These are phyloP conservation scores for Tolypocladium tundrense DNA, from an alignment of 2,329 filamentous ascomycete species.

Conservation along the genomic window DNA sequence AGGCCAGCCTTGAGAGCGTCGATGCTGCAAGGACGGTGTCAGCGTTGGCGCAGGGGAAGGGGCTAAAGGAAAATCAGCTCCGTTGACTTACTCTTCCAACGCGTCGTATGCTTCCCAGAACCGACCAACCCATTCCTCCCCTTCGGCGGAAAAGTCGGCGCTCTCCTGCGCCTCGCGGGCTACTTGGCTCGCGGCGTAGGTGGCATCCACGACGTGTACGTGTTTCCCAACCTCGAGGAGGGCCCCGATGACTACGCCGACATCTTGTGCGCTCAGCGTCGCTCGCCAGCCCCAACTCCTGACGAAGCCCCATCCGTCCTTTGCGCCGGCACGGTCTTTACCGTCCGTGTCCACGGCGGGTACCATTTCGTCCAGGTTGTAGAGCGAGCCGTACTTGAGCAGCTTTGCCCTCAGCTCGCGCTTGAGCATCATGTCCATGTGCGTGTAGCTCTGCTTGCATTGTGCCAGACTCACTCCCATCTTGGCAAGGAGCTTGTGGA, in stretches of 20 bases:
- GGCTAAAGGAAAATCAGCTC: not conserved
- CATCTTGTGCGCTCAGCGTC: conserved; percentile 84
- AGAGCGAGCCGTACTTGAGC: conserved; percentile 83
- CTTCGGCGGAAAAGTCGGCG: conserved; percentile 39
- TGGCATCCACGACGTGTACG: conserved; percentile 22
- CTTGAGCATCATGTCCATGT: conserved; percentile 98
- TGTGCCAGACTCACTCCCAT: conserved; percentile 94
- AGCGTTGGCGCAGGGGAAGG: not conserved
- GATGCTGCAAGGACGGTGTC: conserved; percentile 39
- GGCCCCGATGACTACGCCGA: conserved; percentile 84
- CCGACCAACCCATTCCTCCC: conserved; percentile 54
- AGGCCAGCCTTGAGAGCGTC: conserved; percentile 67
- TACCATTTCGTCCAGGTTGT: conserved; percentile 88
- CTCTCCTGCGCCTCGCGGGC: conserved; percentile 34
- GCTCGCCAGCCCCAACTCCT: conserved; percentile 97
- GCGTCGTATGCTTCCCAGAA: conserved; percentile 68
- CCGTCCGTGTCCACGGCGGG: conserved; percentile 65
- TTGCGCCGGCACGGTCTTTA: conserved; percentile 58
- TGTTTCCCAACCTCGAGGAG: conserved; percentile 81
- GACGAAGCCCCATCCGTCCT: conserved; percentile 95
- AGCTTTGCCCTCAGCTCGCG: conserved; percentile 75
- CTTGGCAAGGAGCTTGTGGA: conserved; percentile 92
- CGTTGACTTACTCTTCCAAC: conserved; percentile 49
- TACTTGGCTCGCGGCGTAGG: conserved; percentile 18
- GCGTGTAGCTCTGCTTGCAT: conserved; percentile 90